Conservation (phyloP, 768 basidiomycete species). For the Pilatotrama ljubarskyi region DNA sequence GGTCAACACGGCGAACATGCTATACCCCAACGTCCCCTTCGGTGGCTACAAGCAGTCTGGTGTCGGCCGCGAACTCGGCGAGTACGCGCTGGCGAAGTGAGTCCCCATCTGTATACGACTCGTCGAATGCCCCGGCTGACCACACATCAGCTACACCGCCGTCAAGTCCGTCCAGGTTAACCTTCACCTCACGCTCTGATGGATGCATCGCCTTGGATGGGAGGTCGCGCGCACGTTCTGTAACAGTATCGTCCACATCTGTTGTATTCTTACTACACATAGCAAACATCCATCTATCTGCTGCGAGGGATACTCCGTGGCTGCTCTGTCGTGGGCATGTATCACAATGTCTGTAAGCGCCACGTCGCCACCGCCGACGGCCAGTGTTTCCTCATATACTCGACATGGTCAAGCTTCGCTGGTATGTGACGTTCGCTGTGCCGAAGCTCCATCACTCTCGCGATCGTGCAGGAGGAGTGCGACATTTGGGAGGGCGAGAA, state of each 20-base stretch:
- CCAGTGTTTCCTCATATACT: too few relatives aligned
- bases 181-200: slow-evolving; percentile 30
- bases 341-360: too few relatives aligned
- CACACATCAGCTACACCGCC: slow-evolving; percentile 46
- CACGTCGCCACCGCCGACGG: too few relatives aligned
- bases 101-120: background rate
- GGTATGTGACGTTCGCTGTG: too few relatives aligned
- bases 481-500: too few relatives aligned
- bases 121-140: background rate
- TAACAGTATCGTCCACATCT: background rate
- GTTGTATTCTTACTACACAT: slow-evolving; percentile 6
- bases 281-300: background rate
- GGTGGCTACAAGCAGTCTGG: slow-evolving; percentile 77
- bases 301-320: too few relatives aligned
- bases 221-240: background rate
- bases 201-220: background rate
- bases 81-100: slow-evolving; percentile 48
- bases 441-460: too few relatives aligned
- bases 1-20: slow-evolving; percentile 46
- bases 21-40: slow-evolving; percentile 58
- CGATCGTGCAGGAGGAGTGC: too few relatives aligned
- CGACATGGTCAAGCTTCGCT: too few relatives aligned
- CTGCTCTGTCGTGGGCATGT: too few relatives aligned
- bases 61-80: slow-evolving; percentile 67
- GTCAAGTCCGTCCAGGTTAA: slow-evolving; percentile 68